Conservation (phyloP, 495 filamentous ascomycete species). For the Tuber indicum region DNA sequence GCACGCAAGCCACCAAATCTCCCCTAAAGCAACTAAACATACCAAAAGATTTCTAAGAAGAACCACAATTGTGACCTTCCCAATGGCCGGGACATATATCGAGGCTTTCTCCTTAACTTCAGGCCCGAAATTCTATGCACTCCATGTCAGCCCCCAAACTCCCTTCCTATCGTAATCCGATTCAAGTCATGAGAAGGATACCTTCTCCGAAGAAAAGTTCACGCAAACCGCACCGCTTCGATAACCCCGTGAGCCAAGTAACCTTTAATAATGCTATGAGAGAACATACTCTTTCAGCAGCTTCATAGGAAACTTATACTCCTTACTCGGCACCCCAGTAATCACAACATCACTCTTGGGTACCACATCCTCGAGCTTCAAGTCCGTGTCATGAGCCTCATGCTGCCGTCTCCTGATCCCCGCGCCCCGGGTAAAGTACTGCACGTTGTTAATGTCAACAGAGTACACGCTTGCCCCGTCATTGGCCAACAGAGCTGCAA, state of each 20-base stretch:
- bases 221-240: conserved; percentile 75
- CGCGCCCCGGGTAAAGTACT: conserved; percentile 79
- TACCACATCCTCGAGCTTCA: conserved; percentile 68
- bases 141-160: conserved; percentile 3
- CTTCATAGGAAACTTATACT: conserved; percentile 78
- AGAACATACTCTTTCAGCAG: conserved; percentile 58
- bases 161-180: conserved; percentile 10
- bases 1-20: background rate
- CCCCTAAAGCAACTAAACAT: conserved; percentile 40
- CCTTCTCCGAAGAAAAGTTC: conserved; percentile 92
- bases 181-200: conserved; percentile 28
- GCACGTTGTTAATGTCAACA: conserved; percentile 86
- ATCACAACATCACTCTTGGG: conserved; percentile 90
- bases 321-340: conserved; percentile 78
- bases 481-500: conserved; percentile 92
- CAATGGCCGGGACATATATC: conserved; percentile 95
- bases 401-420: conserved; percentile 76
- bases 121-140: conserved; percentile 72
- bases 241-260: conserved; percentile 3
- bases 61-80: conserved; percentile 94
- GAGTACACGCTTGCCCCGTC: conserved; percentile 93
- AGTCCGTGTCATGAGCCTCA: conserved; percentile 71
- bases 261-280: background rate
- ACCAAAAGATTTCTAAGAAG: conserved; percentile 83
- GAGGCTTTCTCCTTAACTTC: conserved; percentile 87